Evolutionary conservation across 2,329 filamentous ascomycete genomes (phyloP).

Genomic region (Capronia epimyces): DNA sequence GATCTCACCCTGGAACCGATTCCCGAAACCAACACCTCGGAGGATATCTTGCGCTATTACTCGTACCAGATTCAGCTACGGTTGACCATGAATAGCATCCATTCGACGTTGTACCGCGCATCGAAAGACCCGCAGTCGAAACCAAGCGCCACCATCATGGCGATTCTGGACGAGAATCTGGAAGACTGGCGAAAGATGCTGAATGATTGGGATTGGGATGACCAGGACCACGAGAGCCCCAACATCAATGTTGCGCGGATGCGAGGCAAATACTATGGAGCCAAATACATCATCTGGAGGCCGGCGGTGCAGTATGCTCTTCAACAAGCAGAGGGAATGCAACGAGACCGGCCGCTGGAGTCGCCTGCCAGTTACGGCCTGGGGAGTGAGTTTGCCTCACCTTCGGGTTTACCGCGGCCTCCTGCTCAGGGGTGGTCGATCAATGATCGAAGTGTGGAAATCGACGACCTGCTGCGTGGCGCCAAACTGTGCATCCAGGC

Average conservation of each 20-base stretch:
- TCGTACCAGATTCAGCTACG: constrained; percentile 58
- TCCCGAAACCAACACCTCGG: constrained; percentile 9
- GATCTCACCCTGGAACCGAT: constrained; percentile 18
- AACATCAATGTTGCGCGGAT: constrained; percentile 79
- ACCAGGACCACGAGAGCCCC: constrained; percentile 62
- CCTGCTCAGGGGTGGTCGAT: constrained; percentile 33
- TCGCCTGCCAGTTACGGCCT: constrained; percentile 33
- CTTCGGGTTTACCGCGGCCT: constrained; percentile 33
- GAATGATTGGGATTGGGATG: constrained; percentile 52
- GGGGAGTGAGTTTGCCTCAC: constrained; percentile 36
- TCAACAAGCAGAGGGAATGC: constrained; percentile 33
- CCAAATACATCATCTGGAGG: constrained; percentile 80
- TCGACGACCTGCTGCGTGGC: constrained; percentile 40
- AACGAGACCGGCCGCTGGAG: constrained; percentile 23
- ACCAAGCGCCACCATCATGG: constrained; percentile 32
- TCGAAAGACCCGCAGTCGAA: constrained; percentile 39
- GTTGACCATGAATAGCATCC: constrained; percentile 34
- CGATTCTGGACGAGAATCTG: constrained; percentile 45
- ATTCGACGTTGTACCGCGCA: constrained; percentile 38
- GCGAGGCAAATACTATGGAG: constrained; percentile 91
- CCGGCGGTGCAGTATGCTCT: constrained; percentile 63
- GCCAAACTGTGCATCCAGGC: constrained; percentile 62
- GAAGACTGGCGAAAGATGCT: constrained; percentile 51
- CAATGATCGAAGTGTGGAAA: constrained; percentile 32
- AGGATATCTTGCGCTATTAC: constrained; percentile 43